These are phyloP conservation scores for Candida insectorum DNA, from an alignment of 805 yeast genomes.

Conservation along the genomic window DNA sequence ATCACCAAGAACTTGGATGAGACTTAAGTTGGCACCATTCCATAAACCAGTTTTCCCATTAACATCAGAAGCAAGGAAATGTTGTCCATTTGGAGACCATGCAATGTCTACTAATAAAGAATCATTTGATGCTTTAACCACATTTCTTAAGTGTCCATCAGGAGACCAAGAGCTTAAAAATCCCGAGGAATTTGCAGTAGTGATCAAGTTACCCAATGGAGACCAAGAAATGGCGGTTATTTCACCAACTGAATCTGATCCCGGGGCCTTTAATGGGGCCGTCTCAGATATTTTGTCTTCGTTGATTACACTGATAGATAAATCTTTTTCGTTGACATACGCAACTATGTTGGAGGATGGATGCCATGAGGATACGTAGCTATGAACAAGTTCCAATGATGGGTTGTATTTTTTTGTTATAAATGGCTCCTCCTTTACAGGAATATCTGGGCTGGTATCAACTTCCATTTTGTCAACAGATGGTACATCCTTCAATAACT, in stretches of 20 bases:
- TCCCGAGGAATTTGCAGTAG: constrained; percentile 68
- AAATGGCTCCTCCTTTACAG: constrained; percentile 8
- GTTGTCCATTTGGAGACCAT: constrained; percentile 60
- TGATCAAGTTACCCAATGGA: constrained; percentile 56
- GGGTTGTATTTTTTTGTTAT: constrained; percentile 38
- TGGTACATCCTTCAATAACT: background rate
- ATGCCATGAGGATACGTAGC: constrained; percentile 54
- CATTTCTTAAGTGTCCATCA: constrained; percentile 60
- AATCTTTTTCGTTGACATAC: constrained; percentile 50
- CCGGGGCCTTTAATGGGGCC: constrained; percentile 29
- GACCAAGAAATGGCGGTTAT: constrained; percentile 55
- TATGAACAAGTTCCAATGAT: constrained; percentile 35
- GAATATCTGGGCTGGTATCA: background rate
- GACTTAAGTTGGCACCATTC: constrained; percentile 50
- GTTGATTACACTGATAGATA: constrained; percentile 39
- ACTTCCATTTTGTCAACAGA: background rate
- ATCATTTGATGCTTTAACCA: constrained; percentile 22
- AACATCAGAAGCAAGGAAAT: constrained; percentile 57
- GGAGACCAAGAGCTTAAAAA: constrained; percentile 77
- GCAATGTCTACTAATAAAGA: constrained; percentile 46
- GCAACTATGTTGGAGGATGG: constrained; percentile 51
- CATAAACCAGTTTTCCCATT: constrained; percentile 48
- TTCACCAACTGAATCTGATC: constrained; percentile 18
- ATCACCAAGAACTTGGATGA: constrained; percentile 23
- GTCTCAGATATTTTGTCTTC: constrained; percentile 26